Base-by-base conservation (phyloP, 2,329 filamentous ascomycete species). In the Graphiopsis chlorocephala region DNA sequence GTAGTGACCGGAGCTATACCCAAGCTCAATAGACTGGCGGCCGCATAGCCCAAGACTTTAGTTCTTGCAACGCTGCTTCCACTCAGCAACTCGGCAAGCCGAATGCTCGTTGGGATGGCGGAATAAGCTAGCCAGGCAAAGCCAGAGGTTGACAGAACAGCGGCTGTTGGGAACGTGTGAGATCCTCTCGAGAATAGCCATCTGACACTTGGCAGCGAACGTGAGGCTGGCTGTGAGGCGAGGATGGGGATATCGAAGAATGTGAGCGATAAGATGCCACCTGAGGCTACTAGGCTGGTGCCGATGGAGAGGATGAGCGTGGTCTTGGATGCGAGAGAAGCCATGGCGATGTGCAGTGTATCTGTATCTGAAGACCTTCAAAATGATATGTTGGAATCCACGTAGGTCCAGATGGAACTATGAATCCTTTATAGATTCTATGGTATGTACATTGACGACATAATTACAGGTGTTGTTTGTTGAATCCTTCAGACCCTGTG, bases 121-220 rank as follows among this genome's bases (percentile, higher is more conserved):
- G 61, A 66, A 60, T 69, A 70, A 48, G 71, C 72, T 26, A 73
- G 68, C 29, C 68, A 72, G 25, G 60, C 59, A 64, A 74, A 74
- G 45, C 68, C 70, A 11, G 68, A 65, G 31, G 61, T 57, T 14
- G 69, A 69, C 33, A 69, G 25, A 17, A 61, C 61, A 8, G 68
- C 65, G 15, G 69, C 67, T 35, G 65, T 64, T 2, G 72, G 72
- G 61, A 72, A 72, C 60, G 68, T 69, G 56, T 74, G 72, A 1
- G 68, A 70, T 29, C 71, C 72, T 7, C 70, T 64, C 23, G 57
- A 65, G 64, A 72, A 74, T 31, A 71, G 66, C 69, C 70, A 73
- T 61, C 72, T 64, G 6, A 69, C 69, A 8, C 56, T 47, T 20
- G 72, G 69, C 4, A 73, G 63, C 8, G 72, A 65, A 60, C 72